Evolutionary conservation across 2,329 filamentous ascomycete species (phyloP), one percentile per base, ranked within the genome.

Genomic region (Thermothelomyces thermophilus): DNA sequence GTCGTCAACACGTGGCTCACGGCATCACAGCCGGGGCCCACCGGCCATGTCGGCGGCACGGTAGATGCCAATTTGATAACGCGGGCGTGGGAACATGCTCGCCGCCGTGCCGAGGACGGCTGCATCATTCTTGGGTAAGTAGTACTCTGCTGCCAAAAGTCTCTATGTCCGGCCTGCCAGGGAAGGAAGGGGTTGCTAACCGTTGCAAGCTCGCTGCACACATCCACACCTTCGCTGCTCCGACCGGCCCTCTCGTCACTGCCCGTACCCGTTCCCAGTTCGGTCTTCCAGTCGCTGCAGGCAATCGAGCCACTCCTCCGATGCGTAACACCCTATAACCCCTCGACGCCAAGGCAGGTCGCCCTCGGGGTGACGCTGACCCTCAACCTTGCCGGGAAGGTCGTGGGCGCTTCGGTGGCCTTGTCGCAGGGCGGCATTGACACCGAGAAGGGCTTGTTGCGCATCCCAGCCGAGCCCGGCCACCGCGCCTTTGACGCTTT

Each of bases 1-100:
- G 90, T 93, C 0, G 89, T 97, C 58, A 97, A 97, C 71, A 96
- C 90, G 50, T 96, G 90, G 90, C 77, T 93, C 46, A 95, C 88
- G 3, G 87, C 88, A 16, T 76, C 81, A 24, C 86, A 86, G 58
- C 72, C 79, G 20, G 81, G 84, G 34, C 76, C 80, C 2, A 80
- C 89, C 61, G 86, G 86, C 33, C 76, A 79, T 49, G 73, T 75
- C 41, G 87, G 87, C 45, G 87, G 87, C 47, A 90, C 87, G 7
- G 80, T 97, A 36, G 93, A 98, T 68, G 70, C 79, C 36, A 80
- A 86, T 19, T 70, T 98, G 44, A 87, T 87, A 14, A 75, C 81
- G 46, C 82, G 88, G 65, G 90, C 90, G 2, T 98, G 93, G 91
- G 93, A 98, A 70, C 93, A 98, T 73, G 91, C 93, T 50, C 81